Conservation (phyloP, 2,329 filamentous ascomycete genomes). For the Teratosphaeria pseudoeucalypti region DNA sequence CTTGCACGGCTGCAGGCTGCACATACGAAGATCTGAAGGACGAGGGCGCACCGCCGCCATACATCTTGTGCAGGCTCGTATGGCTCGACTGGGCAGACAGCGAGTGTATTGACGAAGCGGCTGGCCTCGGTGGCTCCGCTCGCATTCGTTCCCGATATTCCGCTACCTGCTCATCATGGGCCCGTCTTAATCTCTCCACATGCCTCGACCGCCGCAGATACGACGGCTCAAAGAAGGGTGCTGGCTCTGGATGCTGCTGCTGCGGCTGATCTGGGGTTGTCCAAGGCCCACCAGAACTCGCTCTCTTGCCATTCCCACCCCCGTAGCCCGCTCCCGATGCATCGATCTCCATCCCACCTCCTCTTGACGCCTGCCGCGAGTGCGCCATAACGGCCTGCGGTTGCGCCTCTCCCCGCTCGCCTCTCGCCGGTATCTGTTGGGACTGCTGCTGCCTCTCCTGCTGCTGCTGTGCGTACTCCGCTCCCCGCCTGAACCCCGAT, state of each 20-base stretch:
- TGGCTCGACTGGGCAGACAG: slow-evolving; percentile 33
- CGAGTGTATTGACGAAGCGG: slow-evolving; percentile 39
- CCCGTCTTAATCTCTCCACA: slow-evolving; percentile 56
- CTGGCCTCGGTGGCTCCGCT: slow-evolving; percentile 5
- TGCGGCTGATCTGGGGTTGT: neutral
- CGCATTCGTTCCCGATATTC: slow-evolving; percentile 17
- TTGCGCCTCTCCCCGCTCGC: slow-evolving; percentile 6
- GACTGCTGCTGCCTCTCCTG: neutral
- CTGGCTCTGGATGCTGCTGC: slow-evolving; percentile 15
- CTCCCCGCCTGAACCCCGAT: neutral
- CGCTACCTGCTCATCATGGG: slow-evolving; percentile 44
- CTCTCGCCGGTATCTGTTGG: neutral
- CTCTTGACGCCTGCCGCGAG: slow-evolving; percentile 2
- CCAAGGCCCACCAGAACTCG: neutral
- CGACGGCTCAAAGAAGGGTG: slow-evolving; percentile 66
- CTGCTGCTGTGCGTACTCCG: slow-evolving; percentile 27
- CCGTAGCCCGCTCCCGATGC: slow-evolving; percentile 1
- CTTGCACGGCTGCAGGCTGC: slow-evolving; percentile 71
- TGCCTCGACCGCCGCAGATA: slow-evolving; percentile 73
- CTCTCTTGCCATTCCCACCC: slow-evolving; percentile 1
- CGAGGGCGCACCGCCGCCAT: slow-evolving; percentile 34
- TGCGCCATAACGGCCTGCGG: slow-evolving; percentile 4
- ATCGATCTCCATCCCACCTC: slow-evolving; percentile 10
- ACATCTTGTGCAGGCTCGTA: slow-evolving; percentile 50
- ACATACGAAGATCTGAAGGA: slow-evolving; percentile 3